Evolutionary conservation across 75 land plant species (phyloP), one percentile per base, ranked within the genome.

Genomic region (Selaginella moellendorffii): DNA sequence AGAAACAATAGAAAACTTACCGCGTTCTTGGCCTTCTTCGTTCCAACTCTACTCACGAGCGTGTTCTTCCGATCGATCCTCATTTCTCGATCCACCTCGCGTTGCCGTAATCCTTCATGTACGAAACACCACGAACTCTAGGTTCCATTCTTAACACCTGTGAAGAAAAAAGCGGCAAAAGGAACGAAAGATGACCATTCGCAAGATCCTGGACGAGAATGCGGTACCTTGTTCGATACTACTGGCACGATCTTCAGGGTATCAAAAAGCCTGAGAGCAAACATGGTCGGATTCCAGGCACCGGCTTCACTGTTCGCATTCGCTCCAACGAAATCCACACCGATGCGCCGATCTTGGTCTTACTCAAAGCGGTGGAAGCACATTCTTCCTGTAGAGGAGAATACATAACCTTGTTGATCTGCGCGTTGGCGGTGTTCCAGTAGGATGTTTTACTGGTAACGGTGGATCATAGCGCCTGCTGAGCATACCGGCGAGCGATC

Each of bases 121-220:
- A 36, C 14, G 46, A 36, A 5, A 36, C 53, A 0, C 76, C 83
- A 28, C 70, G 36, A n/a, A 83, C 72, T 77, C 74, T 76, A 14
- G 97, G 84, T 36, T 87, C 97, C 72, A 91, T 74, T 71, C 97
- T 80, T 54, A 91, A 74, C 54, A 91, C 65, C 97, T 91, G 14
- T 36, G 14, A 14, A 36, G 14, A 14, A 36, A 5, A 36, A 36
- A 36, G 10, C 5, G 46, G n/a, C n/a, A n/a, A n/a, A n/a, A n/a
- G n/a, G n/a, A n/a, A n/a, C n/a, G n/a, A n/a, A n/a, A n/a, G n/a
- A n/a, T n/a, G n/a, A n/a, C n/a, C n/a, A n/a, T n/a, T n/a, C n/a
- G n/a, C n/a, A n/a, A n/a, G n/a, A n/a, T n/a, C n/a, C n/a, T n/a
- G n/a, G n/a, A n/a, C n/a, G n/a, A n/a, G n/a, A n/a, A n/a, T n/a